A percentile compares a stretch with the other conserved stretches of the same genome.
Conservation (phyloP, 2,329 filamentous ascomycete genomes). For the Xylaria digitata region DNA sequence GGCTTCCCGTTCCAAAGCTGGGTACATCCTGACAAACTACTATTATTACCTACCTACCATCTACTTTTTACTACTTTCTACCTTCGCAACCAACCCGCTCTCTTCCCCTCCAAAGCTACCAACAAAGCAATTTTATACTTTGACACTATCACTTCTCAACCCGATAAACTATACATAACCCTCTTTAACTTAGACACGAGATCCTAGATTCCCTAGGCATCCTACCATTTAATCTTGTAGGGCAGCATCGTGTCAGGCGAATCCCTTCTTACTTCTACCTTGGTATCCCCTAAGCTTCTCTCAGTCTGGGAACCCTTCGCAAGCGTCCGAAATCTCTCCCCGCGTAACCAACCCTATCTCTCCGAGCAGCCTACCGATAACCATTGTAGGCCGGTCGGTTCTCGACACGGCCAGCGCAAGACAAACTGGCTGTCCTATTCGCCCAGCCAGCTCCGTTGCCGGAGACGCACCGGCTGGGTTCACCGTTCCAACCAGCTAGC, state of each 20-base stretch:
- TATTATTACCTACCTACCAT: slow-evolving; percentile 22
- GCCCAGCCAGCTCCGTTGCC: slow-evolving; percentile 72
- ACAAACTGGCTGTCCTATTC: slow-evolving; percentile 74
- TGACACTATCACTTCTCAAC: slow-evolving; percentile 36
- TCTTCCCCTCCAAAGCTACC: slow-evolving; percentile 21
- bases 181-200: slow-evolving; percentile 3
- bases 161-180: slow-evolving; percentile 33
- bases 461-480: slow-evolving; percentile 72
- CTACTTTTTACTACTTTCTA: slow-evolving; percentile 25
- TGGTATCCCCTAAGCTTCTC: slow-evolving; percentile 33
- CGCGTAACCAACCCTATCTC: slow-evolving; percentile 35
- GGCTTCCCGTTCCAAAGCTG: slow-evolving; percentile 41
- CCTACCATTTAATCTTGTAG: slow-evolving; percentile 9
- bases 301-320: slow-evolving; percentile 38
- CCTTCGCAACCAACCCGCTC: slow-evolving; percentile 31
- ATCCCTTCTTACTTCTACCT: slow-evolving; percentile 33
- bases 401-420: slow-evolving; percentile 50
- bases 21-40: slow-evolving; percentile 40
- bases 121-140: slow-evolving; percentile 27
- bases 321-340: slow-evolving; percentile 35
- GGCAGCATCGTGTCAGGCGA: slow-evolving; percentile 39
- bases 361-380: slow-evolving; percentile 30
- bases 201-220: slow-evolving; percentile 8
- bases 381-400: slow-evolving; percentile 45
- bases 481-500: slow-evolving; percentile 65